Evolutionary conservation across 2,329 filamentous ascomycete genomes (phyloP).

Genomic region (Colletotrichum falcatum): DNA sequence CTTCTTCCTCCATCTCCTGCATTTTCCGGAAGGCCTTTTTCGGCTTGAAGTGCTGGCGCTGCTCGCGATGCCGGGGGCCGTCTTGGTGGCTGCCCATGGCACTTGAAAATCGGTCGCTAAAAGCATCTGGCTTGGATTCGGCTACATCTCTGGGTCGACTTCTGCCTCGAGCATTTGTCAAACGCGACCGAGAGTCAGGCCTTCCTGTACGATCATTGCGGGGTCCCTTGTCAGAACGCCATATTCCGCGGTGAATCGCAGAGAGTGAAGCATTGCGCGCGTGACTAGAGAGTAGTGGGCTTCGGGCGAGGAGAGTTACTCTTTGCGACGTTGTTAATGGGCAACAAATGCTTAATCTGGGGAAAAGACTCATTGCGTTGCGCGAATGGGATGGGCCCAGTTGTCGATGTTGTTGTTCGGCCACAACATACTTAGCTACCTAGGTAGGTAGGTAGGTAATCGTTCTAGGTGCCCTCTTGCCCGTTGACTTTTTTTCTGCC

Average conservation of each 20-base stretch:
- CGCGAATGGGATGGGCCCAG: slow-evolving; percentile 13
- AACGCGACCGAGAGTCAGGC: slow-evolving; percentile 40
- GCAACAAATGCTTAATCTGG: slow-evolving; percentile 29
- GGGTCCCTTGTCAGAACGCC: slow-evolving; percentile 56
- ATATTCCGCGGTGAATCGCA: slow-evolving; percentile 76
- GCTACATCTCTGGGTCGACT: not conserved
- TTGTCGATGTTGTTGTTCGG: slow-evolving; percentile 4
- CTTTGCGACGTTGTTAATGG: slow-evolving; percentile 3
- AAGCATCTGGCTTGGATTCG: slow-evolving; percentile 24
- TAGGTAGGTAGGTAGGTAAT: too few relatives aligned
- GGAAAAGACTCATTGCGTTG: slow-evolving; percentile 42
- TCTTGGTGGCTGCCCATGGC: slow-evolving; percentile 19
- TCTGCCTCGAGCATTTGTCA: slow-evolving; percentile 25
- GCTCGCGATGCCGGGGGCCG: slow-evolving; percentile 19
- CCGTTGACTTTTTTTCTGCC: slow-evolving; percentile 38
- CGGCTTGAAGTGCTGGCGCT: slow-evolving; percentile 55
- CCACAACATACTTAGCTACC: not conserved
- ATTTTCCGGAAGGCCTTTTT: slow-evolving; percentile 65
- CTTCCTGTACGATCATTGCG: slow-evolving; percentile 6
- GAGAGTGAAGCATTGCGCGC: slow-evolving; percentile 59
- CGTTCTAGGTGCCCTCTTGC: not conserved
- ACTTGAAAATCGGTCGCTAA: slow-evolving; percentile 16
- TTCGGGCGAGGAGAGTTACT: slow-evolving; percentile 1
- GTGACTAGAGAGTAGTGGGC: slow-evolving; percentile 10
- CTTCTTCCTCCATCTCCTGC: slow-evolving; percentile 49